Evolutionary conservation across 768 basidiomycete species (phyloP).

Genomic region (Mycena chlorophos): DNA sequence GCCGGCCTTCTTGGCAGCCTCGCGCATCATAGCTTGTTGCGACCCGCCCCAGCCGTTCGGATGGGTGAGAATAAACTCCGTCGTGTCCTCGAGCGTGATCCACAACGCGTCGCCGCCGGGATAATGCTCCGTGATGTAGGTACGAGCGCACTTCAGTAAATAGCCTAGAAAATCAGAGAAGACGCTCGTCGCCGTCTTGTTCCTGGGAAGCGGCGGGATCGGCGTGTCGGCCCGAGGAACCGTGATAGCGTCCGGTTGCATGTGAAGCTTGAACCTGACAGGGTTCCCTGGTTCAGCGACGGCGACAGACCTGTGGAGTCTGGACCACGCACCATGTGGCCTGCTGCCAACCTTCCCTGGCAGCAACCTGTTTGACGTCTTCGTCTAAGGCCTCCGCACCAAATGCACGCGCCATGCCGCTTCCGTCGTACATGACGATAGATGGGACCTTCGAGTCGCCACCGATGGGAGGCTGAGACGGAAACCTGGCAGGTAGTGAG

Average conservation of each 20-base stretch:
- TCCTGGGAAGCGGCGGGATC: constrained; percentile 43
- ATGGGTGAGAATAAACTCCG: constrained; percentile 57
- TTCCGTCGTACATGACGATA: constrained; percentile 45
- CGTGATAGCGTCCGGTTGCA: constrained; percentile 28
- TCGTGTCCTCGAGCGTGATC: constrained; percentile 41
- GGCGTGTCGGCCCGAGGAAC: constrained; percentile 16
- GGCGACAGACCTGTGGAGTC: constrained; percentile 20
- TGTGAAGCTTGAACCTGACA: constrained; percentile 43
- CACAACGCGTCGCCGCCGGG: constrained; percentile 45
- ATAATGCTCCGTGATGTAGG: constrained; percentile 51
- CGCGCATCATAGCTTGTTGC: constrained; percentile 58
- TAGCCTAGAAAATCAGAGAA: constrained; percentile 55
- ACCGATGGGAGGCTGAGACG: constrained; percentile 43
- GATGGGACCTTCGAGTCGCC: constrained; percentile 52
- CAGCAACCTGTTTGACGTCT: constrained; percentile 38
- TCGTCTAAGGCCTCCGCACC: constrained; percentile 49
- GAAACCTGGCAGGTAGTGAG: neutral
- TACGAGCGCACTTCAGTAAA: constrained; percentile 43
- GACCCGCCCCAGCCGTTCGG: constrained; percentile 67
- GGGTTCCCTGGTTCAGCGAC: constrained; percentile 8
- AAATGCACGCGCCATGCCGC: constrained; percentile 39
- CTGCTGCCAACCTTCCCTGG: constrained; percentile 45
- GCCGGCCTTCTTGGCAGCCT: constrained; percentile 52
- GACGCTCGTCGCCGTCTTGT: constrained; percentile 42
- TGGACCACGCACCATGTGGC: constrained; percentile 44